Base-by-base conservation (phyloP, 257 asterid genomes). In the Nicotiana paniculata region DNA sequence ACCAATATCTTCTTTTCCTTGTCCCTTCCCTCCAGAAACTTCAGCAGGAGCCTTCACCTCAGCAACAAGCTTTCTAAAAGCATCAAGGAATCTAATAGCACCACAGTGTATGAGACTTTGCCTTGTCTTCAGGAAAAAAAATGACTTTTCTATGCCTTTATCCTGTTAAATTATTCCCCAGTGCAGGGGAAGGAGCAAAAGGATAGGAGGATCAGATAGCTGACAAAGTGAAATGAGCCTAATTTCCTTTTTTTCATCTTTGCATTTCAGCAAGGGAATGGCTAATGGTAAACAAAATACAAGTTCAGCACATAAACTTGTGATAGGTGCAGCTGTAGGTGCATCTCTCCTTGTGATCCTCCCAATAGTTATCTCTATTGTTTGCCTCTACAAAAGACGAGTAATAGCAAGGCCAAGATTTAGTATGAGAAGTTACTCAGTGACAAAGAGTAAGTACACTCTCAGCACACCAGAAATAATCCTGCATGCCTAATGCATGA, bases 381-480 rank as follows among this genome's bases (percentile, higher is more conserved):
- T 82, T 84, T 87, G 86, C 84, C 62, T 84, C 30, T 87, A 86
- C 86, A 89, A 74, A 86, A 79, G 85, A 79, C 90, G 86, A 85
- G 59, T 18, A 83, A 83, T 12, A 74, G 82, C 85, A 15, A 57
- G 9, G 78, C 79, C 77, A 13, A 84, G 88, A 77, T 62, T 82
- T 59, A 89, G 86, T 21, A 74, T 61, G 68, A 90, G 89, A 62
- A 92, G 91, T 81, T 90, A 87, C 67, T 77, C 87, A 0, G 84
- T 89, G 90, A 93, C 97, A 70, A 94, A 91, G 88, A 93, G 98
- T 94, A 86, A 87, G 96, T 70, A 58, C 18, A 18, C 24, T 54
- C 46, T 54, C 54, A 59, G 16, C 55, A 78, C 26, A 12, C 81
- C 26, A 58, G 70, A 21, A 35, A 30, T n/a, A 55, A 57, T 39